phyloP scores from a whole-genome alignment of 768 basidiomycete genomes.

The Tricholoma sp. region DNA sequence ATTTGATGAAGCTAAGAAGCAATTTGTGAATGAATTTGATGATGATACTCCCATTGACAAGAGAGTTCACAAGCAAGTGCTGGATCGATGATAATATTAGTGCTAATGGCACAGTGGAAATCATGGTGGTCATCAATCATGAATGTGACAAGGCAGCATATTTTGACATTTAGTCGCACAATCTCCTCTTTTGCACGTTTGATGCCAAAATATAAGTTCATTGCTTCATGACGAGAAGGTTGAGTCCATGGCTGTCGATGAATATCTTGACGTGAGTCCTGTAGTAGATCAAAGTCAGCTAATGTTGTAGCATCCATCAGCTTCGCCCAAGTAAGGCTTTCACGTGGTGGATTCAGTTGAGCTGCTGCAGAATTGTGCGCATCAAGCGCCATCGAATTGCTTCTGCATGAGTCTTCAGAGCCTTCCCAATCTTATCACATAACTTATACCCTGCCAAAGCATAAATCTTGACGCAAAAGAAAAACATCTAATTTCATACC shows the following conservation, averaged over 20 bases:
- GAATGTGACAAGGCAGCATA: not conserved
- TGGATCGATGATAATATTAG: not conserved
- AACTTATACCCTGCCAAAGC: slow-evolving; percentile 27
- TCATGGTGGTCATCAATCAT: not conserved
- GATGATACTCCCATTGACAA: not conserved
- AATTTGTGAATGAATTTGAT: not conserved
- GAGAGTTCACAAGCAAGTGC: not conserved
- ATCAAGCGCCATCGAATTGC: slow-evolving; percentile 27
- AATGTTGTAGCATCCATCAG: slow-evolving; percentile 1
- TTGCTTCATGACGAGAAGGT: not conserved
- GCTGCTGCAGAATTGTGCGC: slow-evolving; percentile 26
- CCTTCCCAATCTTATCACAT: slow-evolving; percentile 28
- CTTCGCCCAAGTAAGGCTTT: not conserved
- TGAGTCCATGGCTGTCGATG: not conserved
- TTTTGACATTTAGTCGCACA: not conserved
- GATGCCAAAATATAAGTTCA: not conserved
- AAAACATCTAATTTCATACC: not conserved
- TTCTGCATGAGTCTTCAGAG: slow-evolving; percentile 21
- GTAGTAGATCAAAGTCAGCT: slow-evolving; percentile 1
- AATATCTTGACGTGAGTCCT: not conserved
- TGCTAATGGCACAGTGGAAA: not conserved
- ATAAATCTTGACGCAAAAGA: not conserved
- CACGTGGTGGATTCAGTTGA: not conserved
- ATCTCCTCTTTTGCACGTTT: slow-evolving; percentile 2
- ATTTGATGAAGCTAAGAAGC: not conserved